phyloP scores from a whole-genome alignment of 2,329 filamentous ascomycete genomes.

The Pleochaeta shiraiana region DNA sequence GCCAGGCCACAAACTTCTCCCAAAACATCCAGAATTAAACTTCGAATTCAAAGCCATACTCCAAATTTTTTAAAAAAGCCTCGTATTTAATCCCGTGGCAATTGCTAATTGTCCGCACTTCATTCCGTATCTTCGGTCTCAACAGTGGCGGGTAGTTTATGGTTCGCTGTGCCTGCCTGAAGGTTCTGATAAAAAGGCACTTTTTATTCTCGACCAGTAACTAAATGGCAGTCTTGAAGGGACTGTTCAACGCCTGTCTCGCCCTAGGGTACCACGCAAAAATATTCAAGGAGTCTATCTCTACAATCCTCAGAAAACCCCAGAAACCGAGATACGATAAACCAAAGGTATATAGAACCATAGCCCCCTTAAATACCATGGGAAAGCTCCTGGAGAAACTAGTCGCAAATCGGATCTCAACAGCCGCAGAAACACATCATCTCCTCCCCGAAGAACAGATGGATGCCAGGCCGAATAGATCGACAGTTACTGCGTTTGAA shows the following conservation, averaged over 20 bases:
- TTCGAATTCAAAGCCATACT: background rate
- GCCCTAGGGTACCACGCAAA: background rate
- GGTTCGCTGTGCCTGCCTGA: background rate
- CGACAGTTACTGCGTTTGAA: background rate
- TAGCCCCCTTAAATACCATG: background rate
- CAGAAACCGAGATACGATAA: constrained; percentile 1
- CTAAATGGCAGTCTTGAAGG: background rate
- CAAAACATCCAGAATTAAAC: background rate
- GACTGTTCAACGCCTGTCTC: background rate
- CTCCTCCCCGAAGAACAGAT: constrained; percentile 1
- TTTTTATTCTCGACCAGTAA: background rate
- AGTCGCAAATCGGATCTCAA: background rate
- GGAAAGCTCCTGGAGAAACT: background rate
- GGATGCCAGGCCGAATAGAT: background rate
- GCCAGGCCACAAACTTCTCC: background rate
- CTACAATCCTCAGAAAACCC: background rate
- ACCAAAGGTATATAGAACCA: background rate
- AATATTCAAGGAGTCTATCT: background rate
- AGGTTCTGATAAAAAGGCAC: background rate
- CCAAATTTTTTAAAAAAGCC: background rate
- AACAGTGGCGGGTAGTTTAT: background rate
- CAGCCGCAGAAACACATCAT: background rate
- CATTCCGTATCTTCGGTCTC: background rate
- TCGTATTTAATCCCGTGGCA: background rate
- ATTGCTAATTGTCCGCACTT: background rate